A percentile compares a stretch with the other conserved stretches of the same genome.
Evolutionary conservation across 139 green algal species (phyloP).

Genomic region (Ettlia oleoabundans): DNA sequence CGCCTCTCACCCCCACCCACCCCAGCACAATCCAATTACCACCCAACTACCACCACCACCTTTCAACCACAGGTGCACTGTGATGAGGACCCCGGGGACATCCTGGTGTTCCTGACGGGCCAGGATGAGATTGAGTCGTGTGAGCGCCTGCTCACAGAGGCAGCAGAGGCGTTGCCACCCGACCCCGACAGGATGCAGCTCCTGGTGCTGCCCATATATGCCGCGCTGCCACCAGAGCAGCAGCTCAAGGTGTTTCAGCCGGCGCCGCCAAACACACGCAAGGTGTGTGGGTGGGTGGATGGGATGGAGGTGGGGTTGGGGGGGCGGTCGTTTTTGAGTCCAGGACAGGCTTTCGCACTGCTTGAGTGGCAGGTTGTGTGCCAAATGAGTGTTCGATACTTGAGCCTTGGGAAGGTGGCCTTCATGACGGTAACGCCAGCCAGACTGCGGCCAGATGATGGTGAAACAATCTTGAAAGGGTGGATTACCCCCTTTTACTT

Average conservation of each 20-base stretch:
- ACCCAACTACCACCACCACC: background rate
- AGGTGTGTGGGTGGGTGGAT: constrained; percentile 48
- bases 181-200: constrained; percentile 40
- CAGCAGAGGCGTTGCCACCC: constrained; percentile 31
- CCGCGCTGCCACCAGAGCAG: constrained; percentile 81
- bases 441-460: no score
- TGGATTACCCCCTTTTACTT: no score
- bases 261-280: constrained; percentile 65
- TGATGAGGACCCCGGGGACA: constrained; percentile 78
- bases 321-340: background rate
- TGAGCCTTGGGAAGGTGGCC: no score
- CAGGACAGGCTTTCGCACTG: background rate
- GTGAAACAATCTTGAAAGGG: no score
- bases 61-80: constrained; percentile 65
- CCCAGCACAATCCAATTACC: background rate
- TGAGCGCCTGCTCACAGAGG: constrained; percentile 68
- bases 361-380: no score
- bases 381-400: no score
- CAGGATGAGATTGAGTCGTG: constrained; percentile 90
- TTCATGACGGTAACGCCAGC: no score
- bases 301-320: background rate
- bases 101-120: constrained; percentile 93
- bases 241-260: constrained; percentile 84
- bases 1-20: background rate
- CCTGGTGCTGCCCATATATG: constrained; percentile 79